Evolutionary conservation across 2,329 filamentous ascomycete species (phyloP), one percentile per base, ranked within the genome.

Genomic region (Tolypocladium paradoxum): DNA sequence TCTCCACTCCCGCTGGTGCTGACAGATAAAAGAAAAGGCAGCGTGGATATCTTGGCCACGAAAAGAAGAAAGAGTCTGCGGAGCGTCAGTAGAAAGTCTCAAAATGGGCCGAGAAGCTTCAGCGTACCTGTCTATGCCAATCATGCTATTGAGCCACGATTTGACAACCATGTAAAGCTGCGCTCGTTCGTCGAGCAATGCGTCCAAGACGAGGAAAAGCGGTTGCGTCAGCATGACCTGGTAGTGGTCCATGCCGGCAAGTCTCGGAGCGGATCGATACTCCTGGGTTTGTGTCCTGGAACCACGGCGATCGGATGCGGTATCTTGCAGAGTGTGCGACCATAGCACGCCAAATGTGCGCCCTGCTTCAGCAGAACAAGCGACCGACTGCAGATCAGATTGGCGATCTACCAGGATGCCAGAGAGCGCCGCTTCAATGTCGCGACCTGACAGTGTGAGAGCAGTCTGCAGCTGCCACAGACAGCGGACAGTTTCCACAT

Each of bases 401-500:
- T 74, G 22, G 73, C 79, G 43, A 62, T 68, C 74, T 20, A 88
- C 76, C 69, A 95, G 84, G 2, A 91, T 70, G 29, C 79, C 77
- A 27, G 83, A 79, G 40, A 95, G 81, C 0, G 88, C 82, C 27
- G 88, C 89, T 67, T 96, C 91, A 5, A 96, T 84, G 47, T 90
- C 82, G 50, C 87, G 83, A 60, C 84, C 84, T 2, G 78, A 72
- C 38, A 77, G 72, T 1, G 85, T 81, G 14, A 95, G 78, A 1
- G 83, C 79, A 27, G 78, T 81, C 60, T 97, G 90, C 50, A 99
- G 73, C 58, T 90, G 83, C 88, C 93, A 95, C 38, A 99, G 73
- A 60, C 84, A 86, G 54, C 88, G 83, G 9, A 95, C 88, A 20
- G 90, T 85, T 71, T 99, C 95, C 34, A 99, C 91, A 64, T 97